phyloP scores from a whole-genome alignment of 345 rosid genomes.

The Eucalyptus cloeziana region DNA sequence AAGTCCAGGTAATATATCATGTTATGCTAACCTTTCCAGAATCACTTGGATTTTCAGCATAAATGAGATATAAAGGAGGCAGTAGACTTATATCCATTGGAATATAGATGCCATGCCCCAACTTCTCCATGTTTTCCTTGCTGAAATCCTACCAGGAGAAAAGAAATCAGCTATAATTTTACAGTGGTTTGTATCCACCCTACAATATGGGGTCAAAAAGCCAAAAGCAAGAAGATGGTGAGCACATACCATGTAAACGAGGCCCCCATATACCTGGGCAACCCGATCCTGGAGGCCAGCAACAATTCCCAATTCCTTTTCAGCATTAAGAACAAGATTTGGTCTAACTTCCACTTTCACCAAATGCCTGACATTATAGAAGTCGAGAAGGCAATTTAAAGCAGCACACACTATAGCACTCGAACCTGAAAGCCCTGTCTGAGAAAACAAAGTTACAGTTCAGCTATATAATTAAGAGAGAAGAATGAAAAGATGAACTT shows the following conservation, averaged over 20 bases:
- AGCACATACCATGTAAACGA: slow-evolving; percentile 68
- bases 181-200: too few species aligned
- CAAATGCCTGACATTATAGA: slow-evolving; percentile 70
- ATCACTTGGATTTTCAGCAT: slow-evolving; percentile 95
- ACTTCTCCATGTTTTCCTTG: slow-evolving; percentile 67
- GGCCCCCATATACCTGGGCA: slow-evolving; percentile 94
- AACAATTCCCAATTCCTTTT: slow-evolving; percentile 83
- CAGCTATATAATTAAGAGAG: not conserved
- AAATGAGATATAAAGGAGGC: slow-evolving; percentile 79
- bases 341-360: slow-evolving; percentile 71
- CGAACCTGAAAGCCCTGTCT: slow-evolving; percentile 98
- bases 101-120: slow-evolving; percentile 77
- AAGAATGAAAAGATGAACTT: not conserved
- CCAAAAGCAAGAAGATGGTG: not conserved
- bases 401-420: slow-evolving; percentile 97
- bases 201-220: too few species aligned
- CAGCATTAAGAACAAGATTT: slow-evolving; percentile 60
- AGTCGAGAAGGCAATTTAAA: slow-evolving; percentile 81
- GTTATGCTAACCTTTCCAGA: slow-evolving; percentile 75
- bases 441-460: not conserved
- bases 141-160: slow-evolving; percentile 49
- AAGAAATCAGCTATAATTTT: not conserved
- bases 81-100: slow-evolving; percentile 76
- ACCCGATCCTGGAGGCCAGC: slow-evolving; percentile 99
- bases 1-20: not conserved